Base-by-base conservation (phyloP, 352 stramenopile species). In the Phytophthora pistaciae region DNA sequence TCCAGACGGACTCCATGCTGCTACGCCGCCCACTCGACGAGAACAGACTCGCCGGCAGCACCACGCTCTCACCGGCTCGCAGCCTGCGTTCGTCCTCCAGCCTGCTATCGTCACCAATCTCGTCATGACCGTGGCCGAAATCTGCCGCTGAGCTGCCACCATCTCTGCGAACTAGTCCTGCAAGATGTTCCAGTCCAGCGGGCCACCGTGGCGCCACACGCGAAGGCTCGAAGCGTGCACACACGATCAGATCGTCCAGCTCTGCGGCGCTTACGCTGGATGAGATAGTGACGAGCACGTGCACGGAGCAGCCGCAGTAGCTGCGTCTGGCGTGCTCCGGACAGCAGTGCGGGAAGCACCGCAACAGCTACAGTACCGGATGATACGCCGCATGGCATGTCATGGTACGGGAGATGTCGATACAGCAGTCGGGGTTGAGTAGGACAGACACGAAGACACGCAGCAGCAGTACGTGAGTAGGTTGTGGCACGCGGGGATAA, bases 331-430 rank as follows among this genome's bases (percentile, higher is more conserved):
- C 54, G 56, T 83, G 76, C 5, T 68, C 60, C 3, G 72, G 27
- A 29, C 27, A 73, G 44, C 76, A 83, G 64, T 83, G 76, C 9
- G 76, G 76, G 57, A 83, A 83, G 58, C 76, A 83, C 2, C 75
- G 55, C 52, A 64, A 27, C 6, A 71, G 38, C 56, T 71, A 29
- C 3, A 29, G 27, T 29, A 59, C 21, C 38, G 13, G 33, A 18
- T 33, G 7, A 33, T 11, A 11, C 29, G 36, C 36, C 36, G 36
- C 36, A 23, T 6, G 18, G 23, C 14, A 50, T 7, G 27, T 18
- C 29, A 33, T 33, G 29, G 29, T 10, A 33, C 8, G 29, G 29
- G 8, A 11, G 29, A 33, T 33, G 8, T 6, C 46, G 56, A 61
- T 25, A 36, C 36, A 61, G 56, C 36, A 25, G 36, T 52, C 38